phyloP scores from a whole-genome alignment of 2,329 filamentous ascomycete species.

The Apiospora pterosperma region DNA sequence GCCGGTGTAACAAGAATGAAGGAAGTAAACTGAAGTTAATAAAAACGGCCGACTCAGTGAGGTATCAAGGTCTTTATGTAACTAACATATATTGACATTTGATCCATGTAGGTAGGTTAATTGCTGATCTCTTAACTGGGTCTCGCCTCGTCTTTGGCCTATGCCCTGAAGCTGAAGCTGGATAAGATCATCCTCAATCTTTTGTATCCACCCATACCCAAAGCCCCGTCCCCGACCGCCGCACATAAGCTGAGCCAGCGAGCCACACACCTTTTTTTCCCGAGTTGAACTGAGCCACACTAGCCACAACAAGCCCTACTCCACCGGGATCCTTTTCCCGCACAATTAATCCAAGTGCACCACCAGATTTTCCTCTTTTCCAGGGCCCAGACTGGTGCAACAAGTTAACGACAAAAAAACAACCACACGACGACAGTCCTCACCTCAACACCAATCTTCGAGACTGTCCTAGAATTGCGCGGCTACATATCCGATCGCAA shows the following conservation, averaged over 20 bases:
- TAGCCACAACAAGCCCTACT: slow-evolving; percentile 2
- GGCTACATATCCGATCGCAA: slow-evolving; percentile 50
- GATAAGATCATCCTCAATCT: not conserved
- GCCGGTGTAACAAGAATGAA: not conserved
- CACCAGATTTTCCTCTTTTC: slow-evolving; percentile 7
- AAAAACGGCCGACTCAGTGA: not conserved
- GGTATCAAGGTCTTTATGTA: not conserved
- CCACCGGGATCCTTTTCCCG: not conserved
- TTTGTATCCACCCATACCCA: not conserved
- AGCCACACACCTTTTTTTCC: not conserved
- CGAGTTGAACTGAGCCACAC: not conserved
- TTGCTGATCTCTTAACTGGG: not conserved
- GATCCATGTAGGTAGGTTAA: not conserved
- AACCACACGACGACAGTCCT: slow-evolving; percentile 14
- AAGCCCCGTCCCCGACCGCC: not conserved
- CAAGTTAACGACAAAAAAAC: slow-evolving; percentile 19
- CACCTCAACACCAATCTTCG: slow-evolving; percentile 22
- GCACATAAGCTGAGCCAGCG: not conserved
- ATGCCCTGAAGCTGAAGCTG: not conserved
- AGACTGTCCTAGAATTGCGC: slow-evolving; percentile 30
- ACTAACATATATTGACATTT: not conserved
- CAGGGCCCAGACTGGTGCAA: not conserved
- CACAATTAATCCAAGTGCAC: slow-evolving; percentile 7
- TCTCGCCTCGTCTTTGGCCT: not conserved
- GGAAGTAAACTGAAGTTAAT: not conserved